Evolutionary conservation across 2,329 filamentous ascomycete genomes (phyloP).

Genomic region (Curvularia eragrostidis): DNA sequence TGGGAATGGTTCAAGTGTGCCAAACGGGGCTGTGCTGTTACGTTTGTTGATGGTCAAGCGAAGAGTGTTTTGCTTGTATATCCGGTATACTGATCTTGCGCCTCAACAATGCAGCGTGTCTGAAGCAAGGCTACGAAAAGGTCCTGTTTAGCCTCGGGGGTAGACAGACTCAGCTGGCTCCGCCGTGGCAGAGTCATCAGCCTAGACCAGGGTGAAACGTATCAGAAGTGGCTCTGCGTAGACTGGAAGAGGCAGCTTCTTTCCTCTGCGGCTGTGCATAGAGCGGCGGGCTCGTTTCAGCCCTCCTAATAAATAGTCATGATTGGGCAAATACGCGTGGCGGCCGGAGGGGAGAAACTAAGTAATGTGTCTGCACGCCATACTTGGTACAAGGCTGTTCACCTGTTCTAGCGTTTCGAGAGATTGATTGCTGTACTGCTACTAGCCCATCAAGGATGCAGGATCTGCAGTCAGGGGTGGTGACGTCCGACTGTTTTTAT

Average conservation of each 20-base stretch:
- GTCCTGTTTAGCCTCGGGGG: slow-evolving; percentile 1
- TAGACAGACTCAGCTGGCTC: slow-evolving; percentile 1
- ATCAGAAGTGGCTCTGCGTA: background rate
- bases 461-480: slow-evolving; percentile 27
- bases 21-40: slow-evolving; percentile 1
- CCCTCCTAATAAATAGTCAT: slow-evolving; percentile 1
- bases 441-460: slow-evolving; percentile 17
- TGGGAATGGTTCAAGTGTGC: slow-evolving; percentile 3
- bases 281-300: slow-evolving; percentile 1
- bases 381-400: slow-evolving; percentile 11
- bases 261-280: background rate
- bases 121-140: slow-evolving; percentile 1
- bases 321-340: slow-evolving; percentile 6
- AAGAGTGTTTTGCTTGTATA: slow-evolving; percentile 9
- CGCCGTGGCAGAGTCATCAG: background rate
- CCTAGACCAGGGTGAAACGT: background rate
- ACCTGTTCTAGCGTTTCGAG: slow-evolving; percentile 19
- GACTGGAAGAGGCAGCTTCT: background rate
- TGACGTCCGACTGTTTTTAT: slow-evolving; percentile 17
- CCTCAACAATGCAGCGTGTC: slow-evolving; percentile 14
- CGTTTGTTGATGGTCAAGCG: background rate
- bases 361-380: slow-evolving; percentile 18
- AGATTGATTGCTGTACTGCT: slow-evolving; percentile 21
- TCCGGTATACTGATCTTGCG: slow-evolving; percentile 9
- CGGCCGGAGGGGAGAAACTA: slow-evolving; percentile 2